Conservation (phyloP, 352 stramenopile species). For the Phytophthora rubi region DNA sequence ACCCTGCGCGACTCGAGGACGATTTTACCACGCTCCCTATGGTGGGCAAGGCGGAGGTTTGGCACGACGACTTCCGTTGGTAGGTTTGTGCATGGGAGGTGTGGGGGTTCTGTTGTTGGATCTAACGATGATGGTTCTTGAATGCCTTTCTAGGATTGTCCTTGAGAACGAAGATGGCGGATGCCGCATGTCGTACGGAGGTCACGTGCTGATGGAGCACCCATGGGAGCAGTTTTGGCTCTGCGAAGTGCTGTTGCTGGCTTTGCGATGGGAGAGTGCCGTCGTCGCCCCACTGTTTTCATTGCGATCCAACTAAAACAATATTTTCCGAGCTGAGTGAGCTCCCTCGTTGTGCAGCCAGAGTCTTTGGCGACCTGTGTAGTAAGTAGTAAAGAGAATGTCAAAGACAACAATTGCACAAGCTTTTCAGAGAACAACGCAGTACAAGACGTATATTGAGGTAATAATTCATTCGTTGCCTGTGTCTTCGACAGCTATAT, state of each 20-base stretch:
- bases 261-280: constrained; percentile 50
- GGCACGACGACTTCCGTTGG: constrained; percentile 51
- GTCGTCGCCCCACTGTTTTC: constrained; percentile 55
- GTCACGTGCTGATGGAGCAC: constrained; percentile 39
- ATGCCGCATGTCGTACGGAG: constrained; percentile 50
- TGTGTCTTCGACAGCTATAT: neutral
- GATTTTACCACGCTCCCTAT: constrained; percentile 42
- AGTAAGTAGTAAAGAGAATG: neutral
- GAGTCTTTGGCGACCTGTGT: neutral
- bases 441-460: constrained; percentile 13
- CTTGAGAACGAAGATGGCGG: constrained; percentile 44
- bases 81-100: constrained; percentile 11
- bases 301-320: constrained; percentile 41
- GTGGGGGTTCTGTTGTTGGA: neutral
- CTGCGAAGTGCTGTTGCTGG: constrained; percentile 56
- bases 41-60: constrained; percentile 50
- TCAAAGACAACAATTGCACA: neutral
- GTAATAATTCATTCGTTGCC: constrained; percentile 8
- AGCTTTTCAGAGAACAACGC: neutral
- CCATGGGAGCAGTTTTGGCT: constrained; percentile 55
- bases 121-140: constrained; percentile 1
- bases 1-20: constrained; percentile 46
- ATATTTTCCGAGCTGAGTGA: neutral
- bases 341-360: neutral
- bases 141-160: constrained; percentile 36